Percentiles rank a stretch among this genome's conserved stretches.
These are phyloP conservation scores for Halenospora varia DNA, from an alignment of 495 filamentous ascomycete species.

Conservation along the genomic window DNA sequence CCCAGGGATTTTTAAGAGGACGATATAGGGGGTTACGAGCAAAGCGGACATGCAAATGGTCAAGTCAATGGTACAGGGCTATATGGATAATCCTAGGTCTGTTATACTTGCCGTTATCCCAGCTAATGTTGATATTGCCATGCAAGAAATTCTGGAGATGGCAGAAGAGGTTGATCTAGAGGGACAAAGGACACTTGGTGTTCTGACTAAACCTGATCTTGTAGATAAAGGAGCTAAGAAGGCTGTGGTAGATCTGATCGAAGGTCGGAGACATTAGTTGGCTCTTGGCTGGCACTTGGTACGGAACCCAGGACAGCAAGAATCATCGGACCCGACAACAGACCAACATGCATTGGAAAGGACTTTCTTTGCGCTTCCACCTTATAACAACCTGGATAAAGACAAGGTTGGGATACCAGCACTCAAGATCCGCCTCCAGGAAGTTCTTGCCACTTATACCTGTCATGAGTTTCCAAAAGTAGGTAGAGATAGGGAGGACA, in stretches of 20 bases:
- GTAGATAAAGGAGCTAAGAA: conserved; percentile 21
- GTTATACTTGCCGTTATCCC: conserved; percentile 57
- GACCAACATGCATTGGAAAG: neutral
- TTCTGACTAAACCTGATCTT: conserved; percentile 61
- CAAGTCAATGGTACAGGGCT: conserved; percentile 40
- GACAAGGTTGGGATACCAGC: neutral
- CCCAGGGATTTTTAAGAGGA: neutral
- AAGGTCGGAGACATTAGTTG: neutral
- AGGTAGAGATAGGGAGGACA: neutral
- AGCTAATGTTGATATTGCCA: conserved; percentile 56
- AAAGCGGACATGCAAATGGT: neutral
- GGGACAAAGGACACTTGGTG: conserved; percentile 50
- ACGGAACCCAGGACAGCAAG: neutral
- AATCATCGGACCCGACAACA: neutral
- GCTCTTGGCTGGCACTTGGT: neutral
- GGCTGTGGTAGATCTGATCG: neutral
- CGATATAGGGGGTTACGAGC: neutral
- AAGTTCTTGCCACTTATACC: neutral
- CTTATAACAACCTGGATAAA: neutral
- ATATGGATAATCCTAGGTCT: conserved; percentile 49
- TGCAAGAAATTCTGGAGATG: conserved; percentile 54
- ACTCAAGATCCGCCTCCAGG: neutral
- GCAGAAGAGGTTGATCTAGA: conserved; percentile 44
- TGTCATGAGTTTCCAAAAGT: conserved; percentile 1
- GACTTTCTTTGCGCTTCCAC: neutral